Percentiles rank a stretch among this genome's conserved stretches.
These are phyloP conservation scores for Kwoniella sp. DNA, from an alignment of 768 basidiomycete genomes.

Conservation along the genomic window DNA sequence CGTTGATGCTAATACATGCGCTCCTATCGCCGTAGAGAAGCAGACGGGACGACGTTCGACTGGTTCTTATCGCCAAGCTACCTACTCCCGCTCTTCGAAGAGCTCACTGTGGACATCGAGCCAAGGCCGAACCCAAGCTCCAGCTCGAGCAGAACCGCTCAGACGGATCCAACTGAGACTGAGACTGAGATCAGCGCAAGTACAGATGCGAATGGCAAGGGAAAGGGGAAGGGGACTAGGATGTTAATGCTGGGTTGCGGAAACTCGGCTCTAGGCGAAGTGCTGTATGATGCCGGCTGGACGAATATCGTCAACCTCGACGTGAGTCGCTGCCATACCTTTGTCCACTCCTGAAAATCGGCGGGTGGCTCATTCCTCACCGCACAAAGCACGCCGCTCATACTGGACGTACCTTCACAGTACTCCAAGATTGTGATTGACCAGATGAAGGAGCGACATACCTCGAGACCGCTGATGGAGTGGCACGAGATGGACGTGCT, in stretches of 20 bases:
- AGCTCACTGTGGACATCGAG: conserved; percentile 35
- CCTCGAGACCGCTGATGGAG: conserved; percentile 46
- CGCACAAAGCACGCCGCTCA: no score
- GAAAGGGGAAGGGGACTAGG: conserved; percentile 33
- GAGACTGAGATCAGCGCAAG: background rate
- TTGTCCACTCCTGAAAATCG: no score
- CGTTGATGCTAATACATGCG: background rate
- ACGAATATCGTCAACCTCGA: conserved; percentile 56
- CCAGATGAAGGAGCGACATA: conserved; percentile 53
- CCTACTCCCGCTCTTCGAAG: conserved; percentile 46
- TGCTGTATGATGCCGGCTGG: conserved; percentile 57
- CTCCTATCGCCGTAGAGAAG: conserved; percentile 40
- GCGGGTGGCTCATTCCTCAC: background rate
- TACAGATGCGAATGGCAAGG: background rate
- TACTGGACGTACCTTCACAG: conserved; percentile 16
- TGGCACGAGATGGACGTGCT: conserved; percentile 58
- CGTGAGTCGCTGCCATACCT: conserved; percentile 30
- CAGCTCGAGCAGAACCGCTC: background rate
- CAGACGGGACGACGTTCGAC: conserved; percentile 51
- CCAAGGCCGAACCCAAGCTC: background rate
- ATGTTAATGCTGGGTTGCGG: conserved; percentile 54
- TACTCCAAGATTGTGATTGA: conserved; percentile 55
- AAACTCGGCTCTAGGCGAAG: conserved; percentile 45
- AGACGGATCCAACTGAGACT: no score
- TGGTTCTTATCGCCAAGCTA: conserved; percentile 55